phyloP scores from a whole-genome alignment of 176 grass and related monocot species.

The Rhipidocladum racemiflorum region DNA sequence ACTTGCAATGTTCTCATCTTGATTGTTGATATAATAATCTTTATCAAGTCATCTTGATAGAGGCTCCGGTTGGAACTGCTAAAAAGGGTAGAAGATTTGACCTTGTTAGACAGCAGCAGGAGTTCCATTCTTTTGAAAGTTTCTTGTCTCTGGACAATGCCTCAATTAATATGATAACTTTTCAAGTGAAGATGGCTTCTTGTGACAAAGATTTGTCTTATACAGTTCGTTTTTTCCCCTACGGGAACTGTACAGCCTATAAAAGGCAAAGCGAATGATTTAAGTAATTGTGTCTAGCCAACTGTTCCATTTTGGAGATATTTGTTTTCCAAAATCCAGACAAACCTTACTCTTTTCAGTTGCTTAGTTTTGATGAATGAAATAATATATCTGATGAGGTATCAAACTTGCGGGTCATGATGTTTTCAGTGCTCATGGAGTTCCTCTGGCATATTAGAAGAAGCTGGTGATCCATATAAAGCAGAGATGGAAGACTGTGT shows the following conservation, averaged over 20 bases:
- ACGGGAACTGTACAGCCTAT: too few relatives aligned
- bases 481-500: slow-evolving; percentile 98
- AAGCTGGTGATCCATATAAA: slow-evolving; percentile 99
- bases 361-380: slow-evolving; percentile 1
- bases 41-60: neutral
- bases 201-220: slow-evolving; percentile 9
- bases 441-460: slow-evolving; percentile 94
- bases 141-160: neutral
- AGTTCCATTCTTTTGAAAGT: neutral
- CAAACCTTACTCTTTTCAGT: slow-evolving; percentile 10
- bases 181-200: slow-evolving; percentile 18
- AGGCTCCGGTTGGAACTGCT: slow-evolving; percentile 8
- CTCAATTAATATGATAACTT: neutral
- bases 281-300: too few relatives aligned
- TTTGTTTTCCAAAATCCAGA: neutral
- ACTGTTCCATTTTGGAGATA: slow-evolving; percentile 14
- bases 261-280: too few relatives aligned
- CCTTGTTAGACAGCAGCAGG: neutral
- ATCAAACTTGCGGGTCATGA: slow-evolving; percentile 70
- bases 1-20: neutral
- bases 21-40: neutral
- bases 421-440: slow-evolving; percentile 99
- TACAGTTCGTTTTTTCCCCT: neutral
- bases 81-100: slow-evolving; percentile 22
- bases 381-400: slow-evolving; percentile 3